Conservation (phyloP, 768 basidiomycete genomes). For the Lactifluus pinguis region DNA sequence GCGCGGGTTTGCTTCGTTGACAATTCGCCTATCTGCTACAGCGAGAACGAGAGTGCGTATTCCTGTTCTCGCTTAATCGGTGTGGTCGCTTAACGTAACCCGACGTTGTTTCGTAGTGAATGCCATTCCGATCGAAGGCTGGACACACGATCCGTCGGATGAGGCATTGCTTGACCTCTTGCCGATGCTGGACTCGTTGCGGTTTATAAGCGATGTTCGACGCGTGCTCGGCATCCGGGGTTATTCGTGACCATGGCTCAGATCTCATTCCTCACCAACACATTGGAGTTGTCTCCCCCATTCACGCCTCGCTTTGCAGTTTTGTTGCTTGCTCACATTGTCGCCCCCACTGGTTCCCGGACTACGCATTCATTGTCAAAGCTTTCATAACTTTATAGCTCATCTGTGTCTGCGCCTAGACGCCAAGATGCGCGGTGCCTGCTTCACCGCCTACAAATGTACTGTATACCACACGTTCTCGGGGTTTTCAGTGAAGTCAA, state of each 20-base stretch:
- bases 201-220: constrained; percentile 94
- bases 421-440: constrained; percentile 11
- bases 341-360: neutral
- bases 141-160: constrained; percentile 96
- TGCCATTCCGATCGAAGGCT: constrained; percentile 97
- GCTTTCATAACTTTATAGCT: constrained; percentile 15
- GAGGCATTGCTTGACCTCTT: constrained; percentile 93
- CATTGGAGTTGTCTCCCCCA: neutral
- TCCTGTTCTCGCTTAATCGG: neutral
- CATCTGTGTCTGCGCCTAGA: constrained; percentile 14
- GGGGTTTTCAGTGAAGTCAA: constrained; percentile 5
- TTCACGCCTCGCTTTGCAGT: neutral
- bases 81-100: neutral
- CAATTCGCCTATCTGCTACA: constrained; percentile 92
- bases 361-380: constrained; percentile 3
- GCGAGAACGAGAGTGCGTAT: constrained; percentile 76
- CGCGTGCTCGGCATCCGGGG: constrained; percentile 74
- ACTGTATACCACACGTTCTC: constrained; percentile 18
- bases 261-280: neutral
- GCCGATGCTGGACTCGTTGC: constrained; percentile 89
- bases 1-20: constrained; percentile 92
- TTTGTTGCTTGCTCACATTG: neutral
- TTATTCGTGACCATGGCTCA: constrained; percentile 31
- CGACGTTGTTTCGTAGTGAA: constrained; percentile 53
- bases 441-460: constrained; percentile 16